A percentile compares a stretch with the other conserved stretches of the same genome.
These are phyloP conservation scores for Hemisphaericaspora xylanilytica DNA, from an alignment of 1,139 yeast genomes.

Conservation along the genomic window DNA sequence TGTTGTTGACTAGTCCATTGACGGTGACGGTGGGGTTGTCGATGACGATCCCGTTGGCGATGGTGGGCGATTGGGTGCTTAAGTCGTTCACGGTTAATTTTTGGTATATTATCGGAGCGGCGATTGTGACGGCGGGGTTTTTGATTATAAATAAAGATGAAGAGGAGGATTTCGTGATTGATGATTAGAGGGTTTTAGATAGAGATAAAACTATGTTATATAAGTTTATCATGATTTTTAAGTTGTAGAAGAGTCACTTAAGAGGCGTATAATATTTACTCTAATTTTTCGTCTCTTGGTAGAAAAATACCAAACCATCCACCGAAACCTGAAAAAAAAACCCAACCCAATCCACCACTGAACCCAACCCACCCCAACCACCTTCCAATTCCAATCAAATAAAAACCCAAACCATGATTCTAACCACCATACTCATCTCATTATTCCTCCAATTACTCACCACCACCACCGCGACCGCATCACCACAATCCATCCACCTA, in stretches of 20 bases:
- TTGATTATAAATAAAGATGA: slow-evolving; percentile 80
- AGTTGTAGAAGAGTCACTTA: no score
- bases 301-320: no score
- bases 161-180: slow-evolving; percentile 49
- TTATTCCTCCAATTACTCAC: neutral
- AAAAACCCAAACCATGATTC: neutral
- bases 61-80: slow-evolving; percentile 82
- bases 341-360: no score
- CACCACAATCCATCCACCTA: slow-evolving; percentile 9
- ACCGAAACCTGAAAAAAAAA: no score
- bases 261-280: no score
- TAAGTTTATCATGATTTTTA: no score
- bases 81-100: slow-evolving; percentile 61
- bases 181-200: slow-evolving; percentile 8
- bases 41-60: slow-evolving; percentile 90
- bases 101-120: slow-evolving; percentile 75
- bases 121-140: slow-evolving; percentile 76
- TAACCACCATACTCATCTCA: neutral
- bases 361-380: no score
- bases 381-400: no score
- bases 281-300: no score
- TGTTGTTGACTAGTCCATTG: slow-evolving; percentile 85
- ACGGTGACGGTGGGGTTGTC: slow-evolving; percentile 95
- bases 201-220: neutral
- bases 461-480: neutral